Conservation (phyloP, 2,329 filamentous ascomycete species). For the Leptographium lundbergii region DNA sequence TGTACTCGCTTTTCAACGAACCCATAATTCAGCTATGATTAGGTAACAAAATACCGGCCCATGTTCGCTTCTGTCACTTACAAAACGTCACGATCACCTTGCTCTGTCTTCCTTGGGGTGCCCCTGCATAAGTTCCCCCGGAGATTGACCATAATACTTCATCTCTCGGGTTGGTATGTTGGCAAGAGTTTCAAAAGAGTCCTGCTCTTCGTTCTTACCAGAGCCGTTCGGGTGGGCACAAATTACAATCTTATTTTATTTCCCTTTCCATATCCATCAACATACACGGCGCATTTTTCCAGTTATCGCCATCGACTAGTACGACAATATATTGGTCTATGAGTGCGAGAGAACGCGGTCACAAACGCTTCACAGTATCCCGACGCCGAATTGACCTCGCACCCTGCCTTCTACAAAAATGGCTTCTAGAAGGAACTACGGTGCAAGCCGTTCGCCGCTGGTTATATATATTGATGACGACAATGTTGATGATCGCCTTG, state of each 20-base stretch:
- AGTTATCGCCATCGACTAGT: not conserved
- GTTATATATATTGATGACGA: slow-evolving; percentile 1
- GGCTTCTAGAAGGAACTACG: not conserved
- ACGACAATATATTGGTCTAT: not conserved
- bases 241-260: not conserved
- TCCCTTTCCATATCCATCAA: not conserved
- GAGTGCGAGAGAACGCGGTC: not conserved
- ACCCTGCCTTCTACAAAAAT: not conserved
- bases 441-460: not conserved
- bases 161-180: not conserved
- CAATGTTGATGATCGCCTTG: not conserved
- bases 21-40: not conserved
- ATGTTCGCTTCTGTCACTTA: not conserved
- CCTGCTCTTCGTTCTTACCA: too few relatives aligned
- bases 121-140: not conserved
- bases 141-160: not conserved
- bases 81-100: not conserved
- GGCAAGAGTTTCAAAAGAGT: too few relatives aligned
- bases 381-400: not conserved
- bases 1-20: not conserved
- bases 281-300: not conserved
- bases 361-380: not conserved
- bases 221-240: not conserved
- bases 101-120: not conserved
- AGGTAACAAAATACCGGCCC: not conserved